phyloP scores from a whole-genome alignment of 2,329 filamentous ascomycete genomes.

The Aspergillus neoniger region DNA sequence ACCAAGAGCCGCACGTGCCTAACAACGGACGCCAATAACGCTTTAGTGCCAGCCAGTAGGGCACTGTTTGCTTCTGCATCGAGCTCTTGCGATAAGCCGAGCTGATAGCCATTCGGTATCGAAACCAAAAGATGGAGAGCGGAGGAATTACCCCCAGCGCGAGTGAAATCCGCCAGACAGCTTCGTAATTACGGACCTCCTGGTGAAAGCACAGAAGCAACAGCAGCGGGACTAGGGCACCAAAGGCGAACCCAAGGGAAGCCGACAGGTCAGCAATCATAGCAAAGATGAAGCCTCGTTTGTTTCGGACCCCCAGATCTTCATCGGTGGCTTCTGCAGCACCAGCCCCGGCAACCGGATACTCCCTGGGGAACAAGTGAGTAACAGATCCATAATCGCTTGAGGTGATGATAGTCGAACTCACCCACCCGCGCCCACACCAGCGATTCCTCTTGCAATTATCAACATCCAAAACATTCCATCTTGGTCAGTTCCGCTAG shows the following conservation, averaged over 20 bases:
- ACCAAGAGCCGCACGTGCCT: slow-evolving; percentile 54
- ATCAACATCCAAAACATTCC: slow-evolving; percentile 44
- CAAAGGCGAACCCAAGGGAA: slow-evolving; percentile 55
- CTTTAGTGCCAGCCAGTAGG: slow-evolving; percentile 52
- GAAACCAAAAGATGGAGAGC: slow-evolving; percentile 56
- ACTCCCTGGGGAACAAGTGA: slow-evolving; percentile 40
- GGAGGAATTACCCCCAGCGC: slow-evolving; percentile 55
- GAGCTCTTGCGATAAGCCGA: slow-evolving; percentile 52
- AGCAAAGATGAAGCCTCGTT: slow-evolving; percentile 59
- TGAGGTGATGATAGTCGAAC: not conserved
- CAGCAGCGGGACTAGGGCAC: slow-evolving; percentile 53
- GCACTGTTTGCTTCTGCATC: slow-evolving; percentile 49
- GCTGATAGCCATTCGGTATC: slow-evolving; percentile 55
- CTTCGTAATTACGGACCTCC: slow-evolving; percentile 41
- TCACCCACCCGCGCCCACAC: slow-evolving; percentile 45
- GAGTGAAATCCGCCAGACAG: slow-evolving; percentile 56
- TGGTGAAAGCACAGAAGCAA: slow-evolving; percentile 54
- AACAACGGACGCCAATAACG: slow-evolving; percentile 54
- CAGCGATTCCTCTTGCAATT: slow-evolving; percentile 48
- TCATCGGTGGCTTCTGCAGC: slow-evolving; percentile 57
- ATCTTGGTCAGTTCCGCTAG: slow-evolving; percentile 40
- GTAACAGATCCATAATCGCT: not conserved
- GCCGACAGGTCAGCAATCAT: slow-evolving; percentile 56
- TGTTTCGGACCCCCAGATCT: slow-evolving; percentile 45
- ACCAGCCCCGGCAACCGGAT: slow-evolving; percentile 55